phyloP scores from a whole-genome alignment of 306 rosid species.

The Gastrolobium villosum region DNA sequence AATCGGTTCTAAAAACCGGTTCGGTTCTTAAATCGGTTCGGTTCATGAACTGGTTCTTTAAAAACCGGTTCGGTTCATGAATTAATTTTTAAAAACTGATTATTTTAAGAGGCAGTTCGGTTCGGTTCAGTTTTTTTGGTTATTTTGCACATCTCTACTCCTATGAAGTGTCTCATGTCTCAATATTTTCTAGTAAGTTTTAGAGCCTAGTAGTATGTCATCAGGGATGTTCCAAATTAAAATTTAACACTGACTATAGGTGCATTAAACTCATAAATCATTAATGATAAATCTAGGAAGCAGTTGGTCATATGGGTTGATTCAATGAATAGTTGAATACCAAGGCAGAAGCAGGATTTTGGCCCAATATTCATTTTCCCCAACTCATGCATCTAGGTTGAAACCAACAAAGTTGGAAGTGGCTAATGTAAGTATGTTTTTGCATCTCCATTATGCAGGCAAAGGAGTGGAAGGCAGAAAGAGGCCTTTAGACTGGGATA shows the following conservation, averaged over 20 bases:
- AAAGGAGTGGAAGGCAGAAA: constrained; percentile 67
- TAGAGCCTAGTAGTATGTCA: background rate
- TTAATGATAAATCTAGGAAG: background rate
- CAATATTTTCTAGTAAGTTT: constrained; percentile 1
- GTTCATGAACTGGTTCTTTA: no score
- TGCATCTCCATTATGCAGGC: constrained; percentile 58
- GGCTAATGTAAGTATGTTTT: constrained; percentile 37
- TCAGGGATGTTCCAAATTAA: constrained; percentile 10
- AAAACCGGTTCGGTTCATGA: no score
- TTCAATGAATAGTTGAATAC: background rate
- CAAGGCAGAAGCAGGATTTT: background rate
- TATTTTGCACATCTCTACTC: no score
- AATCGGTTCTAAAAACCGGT: no score
- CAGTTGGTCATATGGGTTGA: background rate
- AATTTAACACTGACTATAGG: background rate
- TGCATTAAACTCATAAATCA: background rate
- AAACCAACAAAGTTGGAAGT: constrained; percentile 28
- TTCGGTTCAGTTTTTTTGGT: no score
- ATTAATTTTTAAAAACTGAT: no score
- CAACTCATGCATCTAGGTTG: background rate
- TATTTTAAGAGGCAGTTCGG: no score
- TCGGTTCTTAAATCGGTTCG: no score
- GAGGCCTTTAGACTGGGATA: constrained; percentile 79
- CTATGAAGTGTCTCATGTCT: constrained; percentile 2
- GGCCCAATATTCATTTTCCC: constrained; percentile 6